phyloP scores from a whole-genome alignment of 257 asterid species.

The Paraleonurus japonicus region DNA sequence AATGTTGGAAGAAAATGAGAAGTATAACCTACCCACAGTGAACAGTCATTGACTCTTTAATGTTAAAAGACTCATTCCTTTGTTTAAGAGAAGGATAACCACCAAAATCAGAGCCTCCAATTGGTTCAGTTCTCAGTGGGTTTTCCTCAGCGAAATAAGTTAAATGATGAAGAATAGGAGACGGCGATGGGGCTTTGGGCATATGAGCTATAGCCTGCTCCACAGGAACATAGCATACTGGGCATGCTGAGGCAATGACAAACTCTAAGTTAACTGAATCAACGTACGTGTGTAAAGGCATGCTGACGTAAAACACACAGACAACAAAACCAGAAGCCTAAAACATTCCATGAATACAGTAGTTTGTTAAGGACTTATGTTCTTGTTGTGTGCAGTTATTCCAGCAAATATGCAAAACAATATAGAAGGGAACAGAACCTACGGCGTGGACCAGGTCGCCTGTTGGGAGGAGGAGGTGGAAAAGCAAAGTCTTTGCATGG shows the following conservation, averaged over 20 bases:
- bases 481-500: conserved; percentile 78
- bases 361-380: conserved; percentile 15
- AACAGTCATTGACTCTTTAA: conserved; percentile 79
- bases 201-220: conserved; percentile 76
- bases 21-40: conserved; percentile 85
- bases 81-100: conserved; percentile 86
- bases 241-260: conserved; percentile 70
- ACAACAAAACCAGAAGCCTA: conserved; percentile 1
- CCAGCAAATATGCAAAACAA: conserved; percentile 8
- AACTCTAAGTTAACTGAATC: conserved; percentile 20
- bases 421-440: conserved; percentile 40
- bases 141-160: conserved; percentile 65
- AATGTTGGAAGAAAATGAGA: conserved; percentile 15
- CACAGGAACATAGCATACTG: conserved; percentile 83
- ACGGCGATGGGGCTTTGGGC: conserved; percentile 69
- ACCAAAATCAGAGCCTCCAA: conserved; percentile 92
- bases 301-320: not conserved
- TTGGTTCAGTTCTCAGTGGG: conserved; percentile 54
- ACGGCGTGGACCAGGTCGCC: conserved; percentile 95
- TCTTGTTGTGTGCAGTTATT: not conserved
- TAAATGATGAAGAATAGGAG: conserved; percentile 70
- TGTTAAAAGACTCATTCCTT: conserved; percentile 67
- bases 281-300: not conserved
- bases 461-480: conserved; percentile 83
- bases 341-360: conserved; percentile 7